phyloP scores from a whole-genome alignment of 2,329 filamentous ascomycete genomes.

The Fonsecaea nubica region DNA sequence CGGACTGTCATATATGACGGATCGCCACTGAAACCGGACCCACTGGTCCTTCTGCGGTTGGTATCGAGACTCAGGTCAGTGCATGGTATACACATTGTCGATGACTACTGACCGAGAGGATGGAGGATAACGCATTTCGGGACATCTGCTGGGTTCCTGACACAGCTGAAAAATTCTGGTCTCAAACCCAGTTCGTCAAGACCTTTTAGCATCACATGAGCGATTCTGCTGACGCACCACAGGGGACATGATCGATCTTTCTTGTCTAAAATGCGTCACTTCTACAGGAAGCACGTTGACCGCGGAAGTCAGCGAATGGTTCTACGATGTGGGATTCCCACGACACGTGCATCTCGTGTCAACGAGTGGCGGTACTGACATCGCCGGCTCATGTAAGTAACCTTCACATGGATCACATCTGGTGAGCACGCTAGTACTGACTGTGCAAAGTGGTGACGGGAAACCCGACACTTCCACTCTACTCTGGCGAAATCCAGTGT shows the following conservation, averaged over 20 bases:
- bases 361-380: background rate
- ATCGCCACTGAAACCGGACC: slow-evolving; percentile 75
- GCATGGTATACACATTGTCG: slow-evolving; percentile 45
- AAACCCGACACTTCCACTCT: slow-evolving; percentile 72
- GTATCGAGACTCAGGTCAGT: slow-evolving; percentile 68
- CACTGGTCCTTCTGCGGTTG: slow-evolving; percentile 67
- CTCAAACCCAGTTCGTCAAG: background rate
- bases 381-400: background rate
- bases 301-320: background rate
- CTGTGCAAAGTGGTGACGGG: slow-evolving; percentile 47
- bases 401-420: background rate
- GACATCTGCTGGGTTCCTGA: slow-evolving; percentile 74
- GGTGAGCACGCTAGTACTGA: background rate
- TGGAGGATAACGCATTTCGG: slow-evolving; percentile 6
- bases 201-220: background rate
- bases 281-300: background rate
- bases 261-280: background rate
- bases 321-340: slow-evolving; percentile 2
- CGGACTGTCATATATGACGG: slow-evolving; percentile 77
- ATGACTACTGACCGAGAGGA: background rate
- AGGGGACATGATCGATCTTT: background rate
- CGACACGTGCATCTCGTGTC: background rate
- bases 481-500: slow-evolving; percentile 63
- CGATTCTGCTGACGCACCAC: background rate
- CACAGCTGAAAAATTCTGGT: background rate